These are phyloP conservation scores for Pseudogymnoascus sp. DNA, from an alignment of 2,329 filamentous ascomycete genomes.

Conservation along the genomic window DNA sequence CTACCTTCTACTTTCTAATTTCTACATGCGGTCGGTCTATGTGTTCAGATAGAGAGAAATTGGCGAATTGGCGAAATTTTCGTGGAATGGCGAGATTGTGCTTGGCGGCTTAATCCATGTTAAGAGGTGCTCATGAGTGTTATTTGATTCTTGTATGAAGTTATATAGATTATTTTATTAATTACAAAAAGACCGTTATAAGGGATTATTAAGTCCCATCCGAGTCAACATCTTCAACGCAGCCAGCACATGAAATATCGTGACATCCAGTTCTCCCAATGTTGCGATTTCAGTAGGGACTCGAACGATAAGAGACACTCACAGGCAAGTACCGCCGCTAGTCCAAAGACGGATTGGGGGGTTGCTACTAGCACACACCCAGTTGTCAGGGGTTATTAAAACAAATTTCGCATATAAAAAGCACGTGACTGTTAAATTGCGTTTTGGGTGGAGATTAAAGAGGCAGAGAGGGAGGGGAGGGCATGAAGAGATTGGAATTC, in stretches of 20 bases:
- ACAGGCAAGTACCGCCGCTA: neutral
- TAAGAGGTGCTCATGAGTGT: neutral
- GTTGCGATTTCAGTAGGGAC: neutral
- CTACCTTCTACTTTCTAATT: neutral
- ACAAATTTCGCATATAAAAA: neutral
- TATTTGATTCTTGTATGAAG: neutral
- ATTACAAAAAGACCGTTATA: neutral
- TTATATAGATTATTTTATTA: neutral
- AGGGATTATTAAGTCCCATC: neutral
- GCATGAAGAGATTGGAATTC: neutral
- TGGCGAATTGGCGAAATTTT: constrained; percentile 5
- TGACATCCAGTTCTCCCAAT: neutral
- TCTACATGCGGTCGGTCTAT: constrained; percentile 1
- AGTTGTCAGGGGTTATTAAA: neutral
- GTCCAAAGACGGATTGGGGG: neutral
- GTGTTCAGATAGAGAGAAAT: neutral
- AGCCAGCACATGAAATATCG: neutral
- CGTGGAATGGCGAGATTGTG: neutral
- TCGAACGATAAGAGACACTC: neutral
- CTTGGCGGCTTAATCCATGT: neutral
- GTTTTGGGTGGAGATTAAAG: neutral
- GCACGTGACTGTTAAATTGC: constrained; percentile 4
- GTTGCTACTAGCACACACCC: neutral
- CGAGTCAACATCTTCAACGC: too few relatives aligned
- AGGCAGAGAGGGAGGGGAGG: neutral